Base-by-base conservation (phyloP, 106 monocot species). In the Platanthera zijinensis region DNA sequence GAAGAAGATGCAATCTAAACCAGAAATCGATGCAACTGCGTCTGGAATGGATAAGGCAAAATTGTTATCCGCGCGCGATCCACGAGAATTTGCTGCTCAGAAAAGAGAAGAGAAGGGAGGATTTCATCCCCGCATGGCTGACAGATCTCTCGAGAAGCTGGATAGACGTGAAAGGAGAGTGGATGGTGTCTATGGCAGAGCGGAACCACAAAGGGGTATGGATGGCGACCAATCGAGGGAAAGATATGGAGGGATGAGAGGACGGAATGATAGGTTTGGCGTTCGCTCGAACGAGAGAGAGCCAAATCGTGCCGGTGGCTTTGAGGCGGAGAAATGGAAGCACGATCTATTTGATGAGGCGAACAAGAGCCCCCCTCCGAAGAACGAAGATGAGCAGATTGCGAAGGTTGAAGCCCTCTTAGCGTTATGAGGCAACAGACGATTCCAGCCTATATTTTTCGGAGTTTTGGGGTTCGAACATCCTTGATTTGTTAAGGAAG, bases 311-410 rank as follows among this genome's bases (percentile, higher is more conserved):
- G 67, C 79, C 10, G 75, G 83, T 67, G 81, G 75, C 63, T 73
- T 79, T 74, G 89, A 89, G 63, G 86, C 51, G 14, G 87, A 96
- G 5, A 96, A 86, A 80, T 97, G 96, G 93, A 93, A 91, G 82
- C 95, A 95, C 75, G 96, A 97, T 83, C 76, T 91, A 61, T 97
- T 85, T 71, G 89, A 94, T 10, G 89, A 97, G 52, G 85, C 86
- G 1, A 97, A 91, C 49, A 82, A 70, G 80, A 97, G 93, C 70
- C 87, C 89, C 8, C 70, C 75, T 62, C 82, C 76, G 19, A 95
- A 86, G 85, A 97, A 87, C 22, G 96, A 97, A 72, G 94, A 97
- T 49, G 95, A 95, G 53, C 87, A 94, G 78, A 89, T 97, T 77
- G 93, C 93, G 0, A 97, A 91, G 84, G 76, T 94, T 48, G 96